Base-by-base conservation (phyloP, 208 protist genomes). In the Blechomonas ayalai region DNA sequence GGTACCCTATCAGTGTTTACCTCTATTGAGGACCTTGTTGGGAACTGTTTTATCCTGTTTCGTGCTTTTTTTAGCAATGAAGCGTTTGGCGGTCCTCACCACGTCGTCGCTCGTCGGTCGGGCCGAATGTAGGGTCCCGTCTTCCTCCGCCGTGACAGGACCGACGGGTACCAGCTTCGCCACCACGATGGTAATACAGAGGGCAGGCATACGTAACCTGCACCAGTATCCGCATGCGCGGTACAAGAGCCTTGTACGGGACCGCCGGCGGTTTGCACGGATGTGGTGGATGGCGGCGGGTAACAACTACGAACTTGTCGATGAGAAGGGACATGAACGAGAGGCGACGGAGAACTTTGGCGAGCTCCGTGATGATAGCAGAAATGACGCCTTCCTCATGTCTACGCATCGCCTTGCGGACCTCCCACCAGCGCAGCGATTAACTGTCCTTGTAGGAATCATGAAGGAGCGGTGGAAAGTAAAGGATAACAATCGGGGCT, bases 261-360 rank as follows among this genome's bases (percentile, higher is more conserved):
- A 90, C 46, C 64, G 50, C 4, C 57, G 50, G 0, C 81, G 82
- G 26, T 94, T 87, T 41, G 53, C 86, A 6, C 66, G 86, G 12
- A 83, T 81, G 43, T 94, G 86, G 86, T 90, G 62, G 53, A 58
- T 94, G 29, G 73, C 57, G 2, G 62, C 54, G 8, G 86, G 82
- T 15, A 94, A 94, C 56, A 94, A 94, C 52, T 69, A 91, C 58
- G 86, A 94, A 47, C 71, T 90, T 12, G 76, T 90, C 7, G 67
- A 75, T 8, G 79, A 89, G 40, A 48, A 63, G 18, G 86, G 75
- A 18, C 86, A 94, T 55, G 86, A 94, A 56, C 71, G 78, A 2
- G 81, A 94, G 52, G 86, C 86, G 10, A 83, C 73, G 1, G 81
- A 94, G 65, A 91, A 89, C 61, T 74, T 94, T 35, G 70, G 60